Base-by-base conservation (phyloP, 305 asterid genomes). In the Fraxinus greggii region DNA sequence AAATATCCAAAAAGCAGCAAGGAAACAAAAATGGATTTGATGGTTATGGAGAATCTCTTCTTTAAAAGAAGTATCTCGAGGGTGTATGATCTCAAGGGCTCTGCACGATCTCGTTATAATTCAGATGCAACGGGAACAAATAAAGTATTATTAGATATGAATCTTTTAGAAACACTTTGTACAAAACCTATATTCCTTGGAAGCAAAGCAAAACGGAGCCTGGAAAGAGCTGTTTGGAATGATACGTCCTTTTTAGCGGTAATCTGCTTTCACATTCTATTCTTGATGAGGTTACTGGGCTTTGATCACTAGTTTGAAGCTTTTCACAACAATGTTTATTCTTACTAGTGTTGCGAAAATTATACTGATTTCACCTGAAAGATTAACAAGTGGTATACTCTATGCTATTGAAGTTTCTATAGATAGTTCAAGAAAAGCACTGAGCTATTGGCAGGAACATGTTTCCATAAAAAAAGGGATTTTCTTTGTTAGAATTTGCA, bases 31-130 rank as follows among this genome's bases (percentile, higher is more conserved):
- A 93, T 97, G 95, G 98, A 97, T 84, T 75, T 97, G 87, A 97
- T 95, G 93, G 95, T 95, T 76, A 95, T 95, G 98, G 99, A 97
- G 95, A 97, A 97, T 88, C 97, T 97, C 42, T 97, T 97, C 89
- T 95, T 84, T 72, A 80, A 86, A 80, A 88, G 95, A 85, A 95
- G 40, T 45, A 92, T 97, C 59, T 90, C 97, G 0, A 89, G 88
- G 83, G 92, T 95, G 26, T 97, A 97, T 70, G 99, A 97, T 86
- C 95, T 97, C 24, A 97, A 97, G 88, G 99, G 99, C 13, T 97
- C 99, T 4, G 84, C 85, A n/a, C 86, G 98, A 67, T 92, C 97
- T 4, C 97, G 99, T 45, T 95, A 97, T 88, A 90, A 90, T 86
- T 82, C 98, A 70, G 99, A 94, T 89, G 88, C 94, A 35, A 83